phyloP scores from a whole-genome alignment of 1,139 yeast genomes.

The Saccharomycopsis phalli region DNA sequence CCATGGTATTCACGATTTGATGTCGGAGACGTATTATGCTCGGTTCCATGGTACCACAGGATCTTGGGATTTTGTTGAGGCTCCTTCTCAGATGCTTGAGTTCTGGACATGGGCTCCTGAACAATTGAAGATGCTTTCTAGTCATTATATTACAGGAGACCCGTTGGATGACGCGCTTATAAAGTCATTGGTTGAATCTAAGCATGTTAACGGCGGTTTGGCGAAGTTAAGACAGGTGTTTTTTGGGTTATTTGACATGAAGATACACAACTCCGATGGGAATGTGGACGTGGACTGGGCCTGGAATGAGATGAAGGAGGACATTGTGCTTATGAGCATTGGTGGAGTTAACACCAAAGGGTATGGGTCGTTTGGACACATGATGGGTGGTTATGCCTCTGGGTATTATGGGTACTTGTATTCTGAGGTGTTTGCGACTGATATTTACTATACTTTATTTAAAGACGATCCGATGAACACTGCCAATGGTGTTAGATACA shows the following conservation, averaged over 20 bases:
- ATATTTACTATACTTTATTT: conserved; percentile 70
- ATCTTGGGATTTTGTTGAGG: conserved; percentile 81
- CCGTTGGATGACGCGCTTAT: conserved; percentile 51
- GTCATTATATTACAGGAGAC: conserved; percentile 55
- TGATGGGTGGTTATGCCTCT: conserved; percentile 78
- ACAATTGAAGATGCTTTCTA: conserved; percentile 50
- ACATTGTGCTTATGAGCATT: conserved; percentile 46
- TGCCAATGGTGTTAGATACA: conserved; percentile 51
- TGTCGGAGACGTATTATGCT: conserved; percentile 56
- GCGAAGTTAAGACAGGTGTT: conserved; percentile 66
- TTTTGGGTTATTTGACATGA: conserved; percentile 70
- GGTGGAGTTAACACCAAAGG: conserved; percentile 54
- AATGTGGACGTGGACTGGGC: conserved; percentile 38
- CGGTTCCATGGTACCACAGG: conserved; percentile 71
- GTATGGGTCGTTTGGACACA: conserved; percentile 71
- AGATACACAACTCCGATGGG: conserved; percentile 43
- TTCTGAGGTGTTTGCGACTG: conserved; percentile 80
- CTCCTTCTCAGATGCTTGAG: conserved; percentile 85
- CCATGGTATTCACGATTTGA: conserved; percentile 75
- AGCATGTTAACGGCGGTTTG: conserved; percentile 69
- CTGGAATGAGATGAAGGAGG: conserved; percentile 60
- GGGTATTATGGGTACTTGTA: conserved; percentile 84
- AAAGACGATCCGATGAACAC: conserved; percentile 58
- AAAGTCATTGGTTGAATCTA: conserved; percentile 52
- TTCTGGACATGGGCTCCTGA: conserved; percentile 78